Conservation (phyloP, 2,329 filamentous ascomycete species). For the Scedosporium aurantiacum region DNA sequence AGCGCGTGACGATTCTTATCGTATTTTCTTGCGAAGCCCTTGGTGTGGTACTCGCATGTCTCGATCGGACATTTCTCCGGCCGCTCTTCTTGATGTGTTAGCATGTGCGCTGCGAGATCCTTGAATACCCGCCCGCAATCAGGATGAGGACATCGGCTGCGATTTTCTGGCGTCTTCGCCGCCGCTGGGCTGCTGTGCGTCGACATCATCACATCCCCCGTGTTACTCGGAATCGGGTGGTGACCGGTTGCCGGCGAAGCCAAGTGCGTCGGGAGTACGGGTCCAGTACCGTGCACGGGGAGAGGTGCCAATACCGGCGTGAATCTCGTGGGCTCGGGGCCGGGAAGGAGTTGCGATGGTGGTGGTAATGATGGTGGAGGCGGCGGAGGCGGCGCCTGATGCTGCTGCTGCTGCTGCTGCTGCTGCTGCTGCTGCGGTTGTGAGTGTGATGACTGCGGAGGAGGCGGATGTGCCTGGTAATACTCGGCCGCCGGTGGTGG, state of each 20-base stretch:
- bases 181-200: slow-evolving; percentile 16
- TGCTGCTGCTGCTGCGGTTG: too few relatives aligned
- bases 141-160: slow-evolving; percentile 42
- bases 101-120: slow-evolving; percentile 75
- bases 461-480: slow-evolving; percentile 9
- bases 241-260: background rate
- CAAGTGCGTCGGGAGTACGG: background rate
- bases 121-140: slow-evolving; percentile 51
- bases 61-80: slow-evolving; percentile 94
- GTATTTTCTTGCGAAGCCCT: slow-evolving; percentile 93
- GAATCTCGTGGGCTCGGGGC: background rate
- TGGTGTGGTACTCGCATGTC: slow-evolving; percentile 86
- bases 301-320: background rate
- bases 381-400: background rate
- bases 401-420: too few relatives aligned
- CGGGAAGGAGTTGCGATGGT: background rate
- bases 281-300: background rate
- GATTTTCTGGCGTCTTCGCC: slow-evolving; percentile 25
- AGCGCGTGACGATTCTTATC: slow-evolving; percentile 95
- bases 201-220: slow-evolving; percentile 1
- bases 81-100: slow-evolving; percentile 86
- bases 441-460: background rate
- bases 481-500: background rate
- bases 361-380: background rate
- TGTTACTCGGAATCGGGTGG: background rate